Conservation (phyloP, 1,139 yeast genomes). For the Wickerhamomyces sp. region DNA sequence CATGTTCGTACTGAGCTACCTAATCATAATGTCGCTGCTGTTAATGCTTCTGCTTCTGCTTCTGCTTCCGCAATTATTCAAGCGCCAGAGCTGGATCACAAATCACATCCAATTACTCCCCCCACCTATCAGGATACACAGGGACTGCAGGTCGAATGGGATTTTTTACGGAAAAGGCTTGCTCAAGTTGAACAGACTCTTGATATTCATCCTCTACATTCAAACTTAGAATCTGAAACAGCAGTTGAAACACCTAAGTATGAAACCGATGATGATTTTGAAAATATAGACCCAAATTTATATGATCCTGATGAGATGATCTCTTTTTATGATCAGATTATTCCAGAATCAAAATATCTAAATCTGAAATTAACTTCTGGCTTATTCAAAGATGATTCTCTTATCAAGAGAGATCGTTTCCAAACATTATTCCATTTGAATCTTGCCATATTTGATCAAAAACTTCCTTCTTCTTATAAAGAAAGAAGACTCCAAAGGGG, state of each 20-base stretch:
- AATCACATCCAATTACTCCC: neutral
- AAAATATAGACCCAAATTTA: conserved; percentile 22
- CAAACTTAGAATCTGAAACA: conserved; percentile 1
- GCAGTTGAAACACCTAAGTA: conserved; percentile 1
- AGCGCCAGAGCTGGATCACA: no score
- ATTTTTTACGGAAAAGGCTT: conserved; percentile 7
- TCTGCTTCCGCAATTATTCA: no score
- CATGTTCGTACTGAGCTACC: conserved; percentile 6
- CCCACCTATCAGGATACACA: conserved; percentile 9
- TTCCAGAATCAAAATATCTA: conserved; percentile 12
- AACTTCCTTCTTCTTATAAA: neutral
- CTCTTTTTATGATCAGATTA: conserved; percentile 8
- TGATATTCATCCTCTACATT: neutral
- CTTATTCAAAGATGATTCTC: conserved; percentile 14
- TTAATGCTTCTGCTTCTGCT: no score
- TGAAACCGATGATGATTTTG: conserved; percentile 4
- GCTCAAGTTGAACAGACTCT: conserved; percentile 5
- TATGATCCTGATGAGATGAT: conserved; percentile 18
- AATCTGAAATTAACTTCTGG: conserved; percentile 14
- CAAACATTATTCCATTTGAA: conserved; percentile 13
- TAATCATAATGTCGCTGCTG: neutral
- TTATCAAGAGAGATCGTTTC: conserved; percentile 17
- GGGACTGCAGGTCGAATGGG: conserved; percentile 12
- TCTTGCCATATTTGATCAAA: conserved; percentile 9
- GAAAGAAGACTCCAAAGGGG: conserved; percentile 4